Evolutionary conservation across 306 rosid genomes (phyloP), one percentile per base, ranked within the genome.

Genomic region (Amphicarpaea edgeworthii): DNA sequence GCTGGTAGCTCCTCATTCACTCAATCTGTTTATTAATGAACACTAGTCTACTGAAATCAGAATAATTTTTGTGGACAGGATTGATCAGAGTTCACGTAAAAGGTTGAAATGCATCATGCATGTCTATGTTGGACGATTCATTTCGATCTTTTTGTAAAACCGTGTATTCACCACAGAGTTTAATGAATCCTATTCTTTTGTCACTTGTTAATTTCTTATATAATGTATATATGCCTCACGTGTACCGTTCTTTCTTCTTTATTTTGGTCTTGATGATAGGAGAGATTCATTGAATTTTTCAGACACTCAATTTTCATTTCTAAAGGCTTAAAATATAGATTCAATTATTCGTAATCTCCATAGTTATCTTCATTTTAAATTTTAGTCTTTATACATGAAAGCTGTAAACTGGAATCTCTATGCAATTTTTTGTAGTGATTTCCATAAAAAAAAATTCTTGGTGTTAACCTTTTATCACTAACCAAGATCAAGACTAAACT

Each of bases 161-260:
- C 86, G 82, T 63, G 88, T 85, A 70, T 79, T 70, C 89, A 34
- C 49, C 87, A 12, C 1, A 8, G 32, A 72, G 49, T 55, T 57
- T 68, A 69, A 54, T 49, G 79, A 73, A 62, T 74, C 70, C 38
- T 45, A 28, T 77, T 68, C 72, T 65, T 23, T 28, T 20, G 69
- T 60, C 85, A 80, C 50, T 58, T 60, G 17, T 0, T 9, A 28
- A 24, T 70, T 38, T 70, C 32, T 49, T 28, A 24, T 45, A 28
- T 3, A 5, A 28, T 28, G 32, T 30, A 23, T 34, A 30, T 26
- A 59, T n/a, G 11, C 24, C 10, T 3, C 6, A 16, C 15, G 20
- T 38, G 24, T 21, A 53, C 38, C 49, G 0, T 21, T 55, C 5
- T 5, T 55, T 19, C 68, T 32, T 30, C 37, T 30, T 30, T 30